Evolutionary conservation across 108 stramenopile genomes (phyloP).

Genomic region (Ochromonas danica): DNA sequence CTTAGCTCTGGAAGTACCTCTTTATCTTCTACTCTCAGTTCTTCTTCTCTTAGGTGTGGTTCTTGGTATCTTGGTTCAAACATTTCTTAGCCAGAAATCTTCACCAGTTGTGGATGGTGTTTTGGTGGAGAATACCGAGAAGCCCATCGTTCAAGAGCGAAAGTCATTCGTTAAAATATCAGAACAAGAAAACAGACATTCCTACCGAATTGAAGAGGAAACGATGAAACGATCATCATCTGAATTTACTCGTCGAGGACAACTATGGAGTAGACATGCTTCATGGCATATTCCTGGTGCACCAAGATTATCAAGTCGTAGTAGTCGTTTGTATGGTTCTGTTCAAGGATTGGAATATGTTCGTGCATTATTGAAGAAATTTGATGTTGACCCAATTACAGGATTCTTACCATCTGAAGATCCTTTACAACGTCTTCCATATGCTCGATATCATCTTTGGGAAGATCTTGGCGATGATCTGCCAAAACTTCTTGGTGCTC

Average conservation of each 20-base stretch:
- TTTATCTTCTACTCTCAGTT: no score
- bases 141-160: no score
- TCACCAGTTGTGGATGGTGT: no score
- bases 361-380: neutral
- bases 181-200: neutral
- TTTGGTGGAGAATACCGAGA: no score
- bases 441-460: conserved; percentile 50
- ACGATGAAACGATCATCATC: neutral
- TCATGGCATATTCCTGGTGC: conserved; percentile 8
- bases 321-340: neutral
- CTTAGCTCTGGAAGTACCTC: no score
- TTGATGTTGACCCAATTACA: conserved; percentile 11
- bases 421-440: conserved; percentile 50
- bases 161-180: no score
- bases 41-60: no score
- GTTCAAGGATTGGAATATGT: conserved; percentile 8
- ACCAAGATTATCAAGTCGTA: neutral
- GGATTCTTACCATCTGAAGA: conserved; percentile 45
- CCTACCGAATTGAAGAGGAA: conserved; percentile 19
- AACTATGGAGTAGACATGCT: conserved; percentile 25
- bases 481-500: conserved; percentile 44
- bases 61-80: no score
- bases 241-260: conserved; percentile 10
- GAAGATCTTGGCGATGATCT: conserved; percentile 51
- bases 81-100: no score